Conservation (phyloP, 2,329 filamentous ascomycete species). For the Conoideocrella luteorostrata region DNA sequence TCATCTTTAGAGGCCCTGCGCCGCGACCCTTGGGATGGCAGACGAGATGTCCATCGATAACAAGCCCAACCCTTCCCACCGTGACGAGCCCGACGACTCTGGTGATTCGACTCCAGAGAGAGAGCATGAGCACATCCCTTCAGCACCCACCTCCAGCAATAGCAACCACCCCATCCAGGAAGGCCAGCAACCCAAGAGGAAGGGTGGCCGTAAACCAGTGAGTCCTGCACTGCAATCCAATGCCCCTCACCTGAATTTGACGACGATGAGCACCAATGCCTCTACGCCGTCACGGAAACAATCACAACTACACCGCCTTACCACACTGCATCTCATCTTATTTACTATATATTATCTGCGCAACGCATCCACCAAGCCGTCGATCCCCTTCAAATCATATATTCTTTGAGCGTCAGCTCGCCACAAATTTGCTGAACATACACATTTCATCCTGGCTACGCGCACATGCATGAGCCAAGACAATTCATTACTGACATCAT, state of each 20-base stretch:
- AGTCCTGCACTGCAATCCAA: conserved; percentile 34
- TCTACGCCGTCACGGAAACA: too few relatives aligned
- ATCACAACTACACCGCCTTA: neutral
- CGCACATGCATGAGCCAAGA: conserved; percentile 1
- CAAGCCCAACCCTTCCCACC: conserved; percentile 29
- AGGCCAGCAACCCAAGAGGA: conserved; percentile 75
- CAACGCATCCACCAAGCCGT: too few relatives aligned
- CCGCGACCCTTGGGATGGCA: conserved; percentile 48
- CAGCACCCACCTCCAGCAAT: conserved; percentile 21
- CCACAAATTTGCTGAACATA: too few relatives aligned
- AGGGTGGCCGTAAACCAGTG: conserved; percentile 96
- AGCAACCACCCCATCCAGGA: conserved; percentile 38
- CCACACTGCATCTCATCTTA: neutral
- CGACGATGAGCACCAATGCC: too few relatives aligned
- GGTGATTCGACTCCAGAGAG: conserved; percentile 54
- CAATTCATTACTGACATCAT: conserved; percentile 9
- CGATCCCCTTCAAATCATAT: too few relatives aligned
- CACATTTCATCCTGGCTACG: too few relatives aligned
- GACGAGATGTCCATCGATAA: conserved; percentile 60
- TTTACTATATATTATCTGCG: too few relatives aligned
- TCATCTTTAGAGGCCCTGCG: conserved; percentile 25
- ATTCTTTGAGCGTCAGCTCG: too few relatives aligned
- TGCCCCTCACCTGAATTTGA: conserved; percentile 3
- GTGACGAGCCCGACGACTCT: conserved; percentile 58
- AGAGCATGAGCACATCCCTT: conserved; percentile 41